Percentiles rank a stretch among this genome's conserved stretches.
Evolutionary conservation across 139 green algal genomes (phyloP).

Genomic region (Helicosporidium sp.): DNA sequence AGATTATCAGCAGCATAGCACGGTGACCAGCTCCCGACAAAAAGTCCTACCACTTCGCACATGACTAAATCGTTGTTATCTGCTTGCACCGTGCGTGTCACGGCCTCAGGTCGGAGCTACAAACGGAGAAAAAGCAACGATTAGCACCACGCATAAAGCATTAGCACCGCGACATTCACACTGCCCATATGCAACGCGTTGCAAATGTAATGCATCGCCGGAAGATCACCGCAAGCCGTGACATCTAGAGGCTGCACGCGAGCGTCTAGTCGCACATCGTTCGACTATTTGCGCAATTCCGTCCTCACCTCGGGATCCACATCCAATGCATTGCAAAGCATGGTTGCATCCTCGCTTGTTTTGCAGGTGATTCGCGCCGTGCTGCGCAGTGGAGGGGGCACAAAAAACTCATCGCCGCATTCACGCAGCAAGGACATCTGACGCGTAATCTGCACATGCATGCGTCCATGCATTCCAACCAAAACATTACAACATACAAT

Average conservation of each 20-base stretch:
- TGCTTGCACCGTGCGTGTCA: conserved; percentile 7
- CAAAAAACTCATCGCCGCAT: background rate
- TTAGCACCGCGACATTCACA: too few species aligned
- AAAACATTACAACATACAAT: background rate
- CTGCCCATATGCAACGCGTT: background rate
- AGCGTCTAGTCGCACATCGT: too few species aligned
- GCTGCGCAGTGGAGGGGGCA: too few species aligned
- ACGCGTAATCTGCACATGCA: too few species aligned
- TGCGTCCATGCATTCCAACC: background rate
- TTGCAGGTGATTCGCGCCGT: conserved; percentile 2
- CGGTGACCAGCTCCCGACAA: too few species aligned
- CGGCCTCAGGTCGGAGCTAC: conserved; percentile 19
- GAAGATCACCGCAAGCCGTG: background rate
- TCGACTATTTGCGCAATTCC: background rate
- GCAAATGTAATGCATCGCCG: background rate
- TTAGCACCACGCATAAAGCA: background rate
- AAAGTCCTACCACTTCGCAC: background rate
- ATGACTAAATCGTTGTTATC: conserved; percentile 6
- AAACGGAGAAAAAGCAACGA: background rate
- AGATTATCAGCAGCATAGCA: too few species aligned
- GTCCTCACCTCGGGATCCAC: conserved; percentile 18
- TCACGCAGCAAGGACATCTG: too few species aligned
- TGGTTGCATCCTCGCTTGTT: conserved; percentile 7
- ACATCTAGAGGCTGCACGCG: background rate
- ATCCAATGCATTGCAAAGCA: conserved; percentile 9